Base-by-base conservation (phyloP, 2,329 filamentous ascomycete species). In the Pseudogymnoascus sp. region DNA sequence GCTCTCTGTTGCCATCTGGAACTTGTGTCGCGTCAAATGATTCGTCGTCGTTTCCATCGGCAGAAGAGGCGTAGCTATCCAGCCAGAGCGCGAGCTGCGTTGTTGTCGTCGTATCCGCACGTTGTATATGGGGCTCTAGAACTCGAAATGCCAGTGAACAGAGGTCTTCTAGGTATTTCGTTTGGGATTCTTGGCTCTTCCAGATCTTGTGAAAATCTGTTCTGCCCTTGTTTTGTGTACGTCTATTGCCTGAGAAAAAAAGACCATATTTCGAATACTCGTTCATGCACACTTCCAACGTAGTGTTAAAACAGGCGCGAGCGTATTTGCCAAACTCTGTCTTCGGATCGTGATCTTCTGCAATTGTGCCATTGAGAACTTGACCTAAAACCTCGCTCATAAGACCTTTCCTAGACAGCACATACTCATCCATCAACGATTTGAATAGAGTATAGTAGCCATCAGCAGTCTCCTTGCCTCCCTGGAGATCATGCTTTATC, bases 1-100 rank as follows among this genome's bases (percentile, higher is more conserved):
- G 79, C 65, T 80, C 88, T 87, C 69, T 87, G 82, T 41, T 86
- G 84, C 22, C 86, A 82, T 57, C 88, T 86, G 25, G 88, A 77
- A 0, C 85, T 88, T 50, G 88, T 75, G 16, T 83, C 85, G 63
- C 86, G 78, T 1, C 86, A 88, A 41, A 70, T 64, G 41, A 67
- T 66, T 59, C 68, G 65, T 12, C 68, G 64, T 58, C 69, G 66
- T 37, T 63, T 58, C 16, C 68, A 64, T 18, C 65, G 62, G 59
- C 69, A 67, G 20, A 58, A 38, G 54, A 37, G 14, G 37, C 57
- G 25, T 38, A 58, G 37, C 37, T 58, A 18, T 58, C 57, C 11
- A 58, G 18, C 57, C 57, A 58, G 20, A 58, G 57, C 30, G 57
- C 57, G 25, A 58, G 57, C 18, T 58, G 57, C 4, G 57, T 38